A percentile compares a stretch with the other conserved stretches of the same genome.
Evolutionary conservation across 352 stramenopile species (phyloP).

Genomic region (Plasmopara muralis): DNA sequence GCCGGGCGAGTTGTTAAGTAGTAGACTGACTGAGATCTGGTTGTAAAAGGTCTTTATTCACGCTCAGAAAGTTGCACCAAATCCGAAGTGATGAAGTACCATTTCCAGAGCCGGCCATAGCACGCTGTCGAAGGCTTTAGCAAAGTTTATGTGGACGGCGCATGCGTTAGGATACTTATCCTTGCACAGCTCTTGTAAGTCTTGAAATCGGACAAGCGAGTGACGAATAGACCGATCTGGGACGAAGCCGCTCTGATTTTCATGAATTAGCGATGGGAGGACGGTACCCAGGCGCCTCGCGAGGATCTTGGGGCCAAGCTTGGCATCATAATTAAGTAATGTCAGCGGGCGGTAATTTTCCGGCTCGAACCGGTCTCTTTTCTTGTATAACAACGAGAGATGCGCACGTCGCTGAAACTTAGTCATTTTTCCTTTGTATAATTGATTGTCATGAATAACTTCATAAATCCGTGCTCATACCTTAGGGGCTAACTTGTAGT

Average conservation of each 20-base stretch:
- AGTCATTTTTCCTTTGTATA: constrained; percentile 8
- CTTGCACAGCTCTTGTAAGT: constrained; percentile 1
- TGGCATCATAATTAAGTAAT: constrained; percentile 11
- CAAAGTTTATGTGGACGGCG: constrained; percentile 6
- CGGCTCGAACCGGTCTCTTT: background rate
- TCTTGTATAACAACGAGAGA: constrained; percentile 9
- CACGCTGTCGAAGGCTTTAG: constrained; percentile 5
- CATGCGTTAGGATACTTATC: background rate
- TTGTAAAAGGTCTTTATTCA: too few relatives aligned
- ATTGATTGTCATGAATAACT: constrained; percentile 9
- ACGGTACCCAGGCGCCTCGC: background rate
- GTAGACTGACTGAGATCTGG: constrained; percentile 5
- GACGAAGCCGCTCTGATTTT: constrained; percentile 11
- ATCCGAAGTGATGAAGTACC: constrained; percentile 13
- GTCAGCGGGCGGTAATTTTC: constrained; percentile 14
- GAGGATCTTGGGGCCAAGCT: constrained; percentile 6
- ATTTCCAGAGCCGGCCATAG: constrained; percentile 5
- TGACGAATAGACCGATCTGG: constrained; percentile 3
- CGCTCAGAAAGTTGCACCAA: constrained; percentile 7
- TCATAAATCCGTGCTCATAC: constrained; percentile 10
- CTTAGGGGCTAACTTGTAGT: constrained; percentile 10
- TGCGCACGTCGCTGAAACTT: constrained; percentile 12
- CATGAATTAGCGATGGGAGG: constrained; percentile 1
- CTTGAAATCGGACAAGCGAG: constrained; percentile 4
- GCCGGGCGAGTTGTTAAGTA: constrained; percentile 10